phyloP scores from a whole-genome alignment of 2,329 filamentous ascomycete genomes.

The Penicillium sp. region DNA sequence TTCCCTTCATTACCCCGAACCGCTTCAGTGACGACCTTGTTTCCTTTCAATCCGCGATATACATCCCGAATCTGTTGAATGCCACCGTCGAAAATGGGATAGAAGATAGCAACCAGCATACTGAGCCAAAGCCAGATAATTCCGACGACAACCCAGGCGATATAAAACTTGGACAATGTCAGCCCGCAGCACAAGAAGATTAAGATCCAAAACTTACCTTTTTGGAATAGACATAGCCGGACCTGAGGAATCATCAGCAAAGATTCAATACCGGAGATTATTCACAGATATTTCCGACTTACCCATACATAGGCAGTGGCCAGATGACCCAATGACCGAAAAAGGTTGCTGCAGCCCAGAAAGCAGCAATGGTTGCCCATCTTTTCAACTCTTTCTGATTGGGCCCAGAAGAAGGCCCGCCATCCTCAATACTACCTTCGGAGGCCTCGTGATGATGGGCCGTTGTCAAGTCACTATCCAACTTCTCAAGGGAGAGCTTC shows the following conservation, averaged over 20 bases:
- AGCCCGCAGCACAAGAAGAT: not conserved
- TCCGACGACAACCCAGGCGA: constrained; percentile 53
- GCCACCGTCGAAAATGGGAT: constrained; percentile 53
- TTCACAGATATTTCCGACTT: not conserved
- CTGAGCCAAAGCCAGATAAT: constrained; percentile 58
- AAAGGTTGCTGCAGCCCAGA: constrained; percentile 54
- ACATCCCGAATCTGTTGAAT: constrained; percentile 29
- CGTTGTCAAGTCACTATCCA: constrained; percentile 27
- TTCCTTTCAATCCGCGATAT: constrained; percentile 10
- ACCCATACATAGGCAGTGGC: constrained; percentile 58
- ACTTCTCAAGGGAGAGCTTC: constrained; percentile 29
- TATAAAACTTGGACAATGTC: constrained; percentile 43
- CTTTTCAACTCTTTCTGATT: constrained; percentile 43
- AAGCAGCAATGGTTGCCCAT: constrained; percentile 50
- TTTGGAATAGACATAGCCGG: constrained; percentile 52
- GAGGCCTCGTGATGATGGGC: constrained; percentile 7
- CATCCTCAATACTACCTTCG: constrained; percentile 6
- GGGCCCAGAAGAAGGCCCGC: constrained; percentile 14
- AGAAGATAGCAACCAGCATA: constrained; percentile 52
- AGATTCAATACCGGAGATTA: not conserved
- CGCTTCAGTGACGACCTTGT: not conserved
- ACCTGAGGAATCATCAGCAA: constrained; percentile 4
- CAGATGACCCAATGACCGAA: constrained; percentile 57
- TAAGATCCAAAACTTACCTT: constrained; percentile 21
- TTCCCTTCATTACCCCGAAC: not conserved